Evolutionary conservation across 2,329 filamentous ascomycete genomes (phyloP).

Genomic region (Venturia asperata): DNA sequence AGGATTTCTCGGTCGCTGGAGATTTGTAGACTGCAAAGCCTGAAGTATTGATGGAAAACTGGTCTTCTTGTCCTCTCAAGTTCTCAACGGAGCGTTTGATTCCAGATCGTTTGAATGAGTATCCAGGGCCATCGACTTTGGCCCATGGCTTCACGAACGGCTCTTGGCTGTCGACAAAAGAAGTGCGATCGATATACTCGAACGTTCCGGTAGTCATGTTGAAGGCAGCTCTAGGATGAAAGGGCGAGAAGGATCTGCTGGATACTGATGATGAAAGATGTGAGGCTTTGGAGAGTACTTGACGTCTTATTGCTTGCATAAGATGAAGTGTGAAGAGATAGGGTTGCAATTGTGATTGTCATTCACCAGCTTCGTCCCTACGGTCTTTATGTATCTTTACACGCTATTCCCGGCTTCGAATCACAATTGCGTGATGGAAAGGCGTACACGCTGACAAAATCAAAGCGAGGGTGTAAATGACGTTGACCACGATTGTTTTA

Average conservation of each 20-base stretch:
- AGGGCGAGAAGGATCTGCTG: neutral
- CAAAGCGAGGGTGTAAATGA: neutral
- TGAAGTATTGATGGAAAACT: slow-evolving; percentile 50
- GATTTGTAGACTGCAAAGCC: slow-evolving; percentile 52
- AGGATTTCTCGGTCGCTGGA: slow-evolving; percentile 48
- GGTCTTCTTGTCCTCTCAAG: slow-evolving; percentile 44
- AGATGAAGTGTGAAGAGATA: neutral
- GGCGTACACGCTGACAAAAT: slow-evolving; percentile 5
- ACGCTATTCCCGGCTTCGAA: neutral
- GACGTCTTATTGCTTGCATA: slow-evolving; percentile 12
- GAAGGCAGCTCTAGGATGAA: neutral
- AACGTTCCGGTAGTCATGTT: slow-evolving; percentile 53
- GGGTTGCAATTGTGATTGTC: neutral
- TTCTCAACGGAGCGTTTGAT: slow-evolving; percentile 46
- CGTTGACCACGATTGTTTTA: neutral
- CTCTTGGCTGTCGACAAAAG: slow-evolving; percentile 35
- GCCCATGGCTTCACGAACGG: slow-evolving; percentile 48
- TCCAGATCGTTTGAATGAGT: slow-evolving; percentile 46
- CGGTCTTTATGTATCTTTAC: neutral
- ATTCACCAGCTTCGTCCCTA: neutral
- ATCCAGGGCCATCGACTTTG: slow-evolving; percentile 56
- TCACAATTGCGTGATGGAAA: slow-evolving; percentile 11
- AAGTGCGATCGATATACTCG: slow-evolving; percentile 53
- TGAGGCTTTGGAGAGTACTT: neutral
- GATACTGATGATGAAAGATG: neutral